Base-by-base conservation (phyloP, 2,329 filamentous ascomycete species). In the Fusarium sp. region DNA sequence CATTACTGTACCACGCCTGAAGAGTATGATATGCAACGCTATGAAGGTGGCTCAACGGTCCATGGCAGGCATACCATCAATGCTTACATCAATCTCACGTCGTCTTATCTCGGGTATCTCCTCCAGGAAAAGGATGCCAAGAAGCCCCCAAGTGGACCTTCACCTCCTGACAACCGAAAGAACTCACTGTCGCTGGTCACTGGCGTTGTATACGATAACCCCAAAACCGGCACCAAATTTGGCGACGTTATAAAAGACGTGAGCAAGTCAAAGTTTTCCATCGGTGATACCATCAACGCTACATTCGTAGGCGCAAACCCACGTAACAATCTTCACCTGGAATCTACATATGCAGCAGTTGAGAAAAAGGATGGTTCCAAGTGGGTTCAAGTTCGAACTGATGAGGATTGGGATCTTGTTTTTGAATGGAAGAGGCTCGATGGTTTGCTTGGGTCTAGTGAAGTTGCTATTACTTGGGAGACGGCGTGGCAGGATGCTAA, bases 391-490 rank as follows among this genome's bases (percentile, higher is more conserved):
- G 42, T 64, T 11, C 49, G 60, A 1, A 38, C 49, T 6, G 62
- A 65, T 6, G 49, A 65, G 2, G 62, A 65, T 2, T 65, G 62
- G 62, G 62, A 65, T 38, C 32, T 65, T 4, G 32, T 65, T 0
- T 65, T 65, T 44, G 60, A 58, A 9, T 65, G 62, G 62, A 64
- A 49, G 23, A 57, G 62, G 3, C n/a, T 65, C 10, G 60, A 65
- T 18, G 62, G 62, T 1, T 2, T 65, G 0, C 62, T 64, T 8
- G 62, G 62, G 0, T 49, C 62, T 0, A 65, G 62, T 10, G 49
- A 65, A 20, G 62, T 65, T 5, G 1, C 30, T 14, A 49, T 65
- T 0, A 37, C 37, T 0, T 65, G 62, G 62, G 62, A 65, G 11
- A 64, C 60, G 0, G 60, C 49, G 0, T 65, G 62, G 62, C 37